Evolutionary conservation across 2,329 filamentous ascomycete species (phyloP), one percentile per base, ranked within the genome.

Genomic region (Epicoccum sorghinum): DNA sequence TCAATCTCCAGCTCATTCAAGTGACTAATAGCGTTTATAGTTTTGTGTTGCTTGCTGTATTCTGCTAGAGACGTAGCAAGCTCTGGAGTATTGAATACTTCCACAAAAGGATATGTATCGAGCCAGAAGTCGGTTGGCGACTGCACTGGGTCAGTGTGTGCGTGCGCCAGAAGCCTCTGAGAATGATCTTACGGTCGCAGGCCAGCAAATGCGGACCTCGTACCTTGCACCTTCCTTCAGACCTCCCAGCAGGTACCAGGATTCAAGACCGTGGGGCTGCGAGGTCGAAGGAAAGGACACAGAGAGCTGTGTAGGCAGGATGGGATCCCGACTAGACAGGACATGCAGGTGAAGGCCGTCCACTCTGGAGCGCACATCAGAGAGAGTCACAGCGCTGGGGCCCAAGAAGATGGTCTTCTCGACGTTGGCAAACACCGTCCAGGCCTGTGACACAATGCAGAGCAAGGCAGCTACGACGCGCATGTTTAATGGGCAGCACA

Each of bases 171-270:
- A 47, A 52, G 55, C 59, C 10, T 13, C 30, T 3, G 8, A 18
- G 18, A 40, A 4, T 24, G n/a, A 29, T 82, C 89, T 76, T 82
- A 96, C 93, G 57, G 89, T 95, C 36, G 95, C 95, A 56, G 91
- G 83, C 93, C 93, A 99, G 78, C 93, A 98, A 55, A 97, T 82
- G 49, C 95, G 87, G 43, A 96, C 83, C 79, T 99, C 95, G 80
- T 98, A 97, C 61, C 92, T 84, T 68, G 89, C 88, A 9, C 86
- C 85, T 32, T 85, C 82, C n/a, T 77, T 80, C 49, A 99, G 80
- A 30, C 82, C 78, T 52, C 89, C 83, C 5, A 99, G 83, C 7
- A 93, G 77, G 62, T 92, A 84, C 95, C 95, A 98, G 25, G 89
- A 88, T 46, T 87, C 80, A 9, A 80, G 76, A 7, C 90, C 91